Conservation (phyloP, 352 stramenopile genomes). For the Thalassiosira hispida region DNA sequence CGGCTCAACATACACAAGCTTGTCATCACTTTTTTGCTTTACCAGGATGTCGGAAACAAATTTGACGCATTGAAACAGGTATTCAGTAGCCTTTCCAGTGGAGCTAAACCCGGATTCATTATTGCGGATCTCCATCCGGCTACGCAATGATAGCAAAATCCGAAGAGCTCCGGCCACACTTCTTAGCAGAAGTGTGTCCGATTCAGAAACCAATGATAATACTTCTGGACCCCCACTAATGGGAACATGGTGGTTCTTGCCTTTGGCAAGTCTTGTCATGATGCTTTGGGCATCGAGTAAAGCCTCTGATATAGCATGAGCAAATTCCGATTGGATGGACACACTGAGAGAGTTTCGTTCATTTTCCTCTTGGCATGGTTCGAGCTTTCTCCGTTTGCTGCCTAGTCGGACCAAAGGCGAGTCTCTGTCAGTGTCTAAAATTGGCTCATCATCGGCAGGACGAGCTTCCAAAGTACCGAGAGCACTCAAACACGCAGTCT, state of each 20-base stretch:
- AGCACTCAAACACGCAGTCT: constrained; percentile 42
- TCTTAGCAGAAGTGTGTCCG: constrained; percentile 29
- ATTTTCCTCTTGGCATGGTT: constrained; percentile 1
- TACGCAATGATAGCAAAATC: constrained; percentile 46
- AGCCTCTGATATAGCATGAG: constrained; percentile 30
- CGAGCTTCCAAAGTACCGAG: constrained; percentile 22
- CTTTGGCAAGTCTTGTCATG: constrained; percentile 10
- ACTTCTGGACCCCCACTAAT: constrained; percentile 19
- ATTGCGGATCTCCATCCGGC: neutral
- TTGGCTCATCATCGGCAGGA: neutral
- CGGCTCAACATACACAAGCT: constrained; percentile 38
- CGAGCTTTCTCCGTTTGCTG: constrained; percentile 55
- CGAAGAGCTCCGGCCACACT: constrained; percentile 33
- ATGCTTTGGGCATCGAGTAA: constrained; percentile 31
- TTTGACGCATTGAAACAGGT: constrained; percentile 47
- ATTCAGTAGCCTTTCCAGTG: constrained; percentile 14
- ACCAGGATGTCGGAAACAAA: constrained; percentile 37
- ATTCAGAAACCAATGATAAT: constrained; percentile 34
- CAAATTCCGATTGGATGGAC: constrained; percentile 37
- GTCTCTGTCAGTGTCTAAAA: constrained; percentile 15
- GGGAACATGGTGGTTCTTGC: neutral
- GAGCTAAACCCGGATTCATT: neutral
- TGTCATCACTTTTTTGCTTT: constrained; percentile 33
- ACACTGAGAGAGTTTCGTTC: neutral
- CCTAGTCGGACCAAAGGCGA: constrained; percentile 28